phyloP scores from a whole-genome alignment of 176 grass and related monocot genomes.

The Hordeum marinum region DNA sequence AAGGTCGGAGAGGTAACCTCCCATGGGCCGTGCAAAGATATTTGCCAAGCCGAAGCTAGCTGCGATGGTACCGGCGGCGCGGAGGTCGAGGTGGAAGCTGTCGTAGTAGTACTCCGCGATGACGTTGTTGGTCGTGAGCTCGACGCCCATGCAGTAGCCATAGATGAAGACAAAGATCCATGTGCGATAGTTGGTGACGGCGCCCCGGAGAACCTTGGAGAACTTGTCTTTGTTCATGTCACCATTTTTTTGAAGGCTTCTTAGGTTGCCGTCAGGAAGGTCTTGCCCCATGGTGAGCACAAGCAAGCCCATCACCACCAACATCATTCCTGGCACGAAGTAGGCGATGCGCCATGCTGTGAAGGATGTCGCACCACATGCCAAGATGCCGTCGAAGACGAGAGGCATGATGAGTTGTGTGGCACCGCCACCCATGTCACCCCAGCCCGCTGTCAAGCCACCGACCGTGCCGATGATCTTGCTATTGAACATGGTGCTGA shows the following conservation, averaged over 20 bases:
- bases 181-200: slow-evolving; percentile 69
- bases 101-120: slow-evolving; percentile 91
- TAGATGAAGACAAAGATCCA: slow-evolving; percentile 89
- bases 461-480: slow-evolving; percentile 78
- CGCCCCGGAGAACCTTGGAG: slow-evolving; percentile 59
- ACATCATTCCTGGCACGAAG: slow-evolving; percentile 68
- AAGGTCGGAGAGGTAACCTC: slow-evolving; percentile 62
- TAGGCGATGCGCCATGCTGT: slow-evolving; percentile 71
- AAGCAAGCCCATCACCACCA: slow-evolving; percentile 62
- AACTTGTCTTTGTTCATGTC: slow-evolving; percentile 69
- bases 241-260: slow-evolving; percentile 58
- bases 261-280: slow-evolving; percentile 82
- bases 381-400: slow-evolving; percentile 61
- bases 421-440: slow-evolving; percentile 90
- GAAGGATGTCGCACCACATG: slow-evolving; percentile 49
- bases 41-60: slow-evolving; percentile 96
- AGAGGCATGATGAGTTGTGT: slow-evolving; percentile 96
- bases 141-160: slow-evolving; percentile 85
- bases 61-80: slow-evolving; percentile 62
- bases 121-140: slow-evolving; percentile 93
- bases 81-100: slow-evolving; percentile 71
- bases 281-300: slow-evolving; percentile 84
- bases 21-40: slow-evolving; percentile 53
- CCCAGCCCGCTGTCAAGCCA: slow-evolving; percentile 71
- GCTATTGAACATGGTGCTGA: slow-evolving; percentile 68